phyloP scores from a whole-genome alignment of 2,329 filamentous ascomycete genomes.

The Alternaria dauci region DNA sequence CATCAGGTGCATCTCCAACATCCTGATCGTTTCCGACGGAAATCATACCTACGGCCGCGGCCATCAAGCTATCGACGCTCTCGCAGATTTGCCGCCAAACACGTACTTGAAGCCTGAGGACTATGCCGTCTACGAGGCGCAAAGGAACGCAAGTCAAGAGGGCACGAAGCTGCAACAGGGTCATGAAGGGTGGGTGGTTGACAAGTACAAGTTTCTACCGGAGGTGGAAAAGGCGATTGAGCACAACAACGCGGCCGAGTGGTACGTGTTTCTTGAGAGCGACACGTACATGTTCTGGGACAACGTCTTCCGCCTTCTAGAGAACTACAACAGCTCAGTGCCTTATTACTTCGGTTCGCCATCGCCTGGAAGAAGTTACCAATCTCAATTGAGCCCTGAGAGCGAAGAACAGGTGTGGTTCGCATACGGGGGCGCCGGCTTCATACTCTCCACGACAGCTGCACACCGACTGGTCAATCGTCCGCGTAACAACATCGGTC shows the following conservation, averaged over 20 bases:
- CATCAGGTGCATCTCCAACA: too few relatives aligned
- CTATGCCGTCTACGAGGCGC: too few relatives aligned
- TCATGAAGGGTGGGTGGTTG: not conserved
- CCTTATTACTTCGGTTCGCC: too few relatives aligned
- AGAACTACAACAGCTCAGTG: not conserved
- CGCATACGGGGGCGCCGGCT: not conserved
- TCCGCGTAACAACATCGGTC: not conserved
- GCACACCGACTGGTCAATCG: not conserved
- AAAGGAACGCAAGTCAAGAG: too few relatives aligned
- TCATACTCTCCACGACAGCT: not conserved
- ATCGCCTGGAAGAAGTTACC: too few relatives aligned
- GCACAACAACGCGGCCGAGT: not conserved
- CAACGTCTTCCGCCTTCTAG: not conserved
- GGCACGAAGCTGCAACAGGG: too few relatives aligned
- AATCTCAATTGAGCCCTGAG: too few relatives aligned
- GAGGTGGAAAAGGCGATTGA: not conserved
- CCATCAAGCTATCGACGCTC: too few relatives aligned
- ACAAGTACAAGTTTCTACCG: not conserved
- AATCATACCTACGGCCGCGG: too few relatives aligned
- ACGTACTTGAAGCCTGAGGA: too few relatives aligned
- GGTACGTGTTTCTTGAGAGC: not conserved
- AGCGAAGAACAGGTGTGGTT: not conserved
- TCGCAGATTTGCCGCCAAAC: too few relatives aligned
- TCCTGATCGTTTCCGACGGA: too few relatives aligned
- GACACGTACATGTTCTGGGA: not conserved